Evolutionary conservation across 2,329 filamentous ascomycete genomes (phyloP).

Genomic region (Chaetomium sp.): DNA sequence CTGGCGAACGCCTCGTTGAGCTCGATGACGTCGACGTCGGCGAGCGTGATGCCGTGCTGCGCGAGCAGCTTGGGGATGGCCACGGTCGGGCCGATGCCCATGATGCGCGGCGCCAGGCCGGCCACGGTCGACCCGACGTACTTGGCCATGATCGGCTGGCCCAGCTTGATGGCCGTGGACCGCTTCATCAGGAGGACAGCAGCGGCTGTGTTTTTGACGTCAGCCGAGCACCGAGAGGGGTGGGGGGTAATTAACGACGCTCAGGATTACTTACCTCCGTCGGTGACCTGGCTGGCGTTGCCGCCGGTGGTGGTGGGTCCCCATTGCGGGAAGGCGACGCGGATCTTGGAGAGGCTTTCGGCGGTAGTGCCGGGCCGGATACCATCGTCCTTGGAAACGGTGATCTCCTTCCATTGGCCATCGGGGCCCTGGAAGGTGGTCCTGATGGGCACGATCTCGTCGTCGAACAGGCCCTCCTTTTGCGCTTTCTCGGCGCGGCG

Average conservation of each 20-base stretch:
- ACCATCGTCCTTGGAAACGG: slow-evolving; percentile 83
- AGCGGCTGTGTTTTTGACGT: slow-evolving; percentile 55
- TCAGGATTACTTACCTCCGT: slow-evolving; percentile 61
- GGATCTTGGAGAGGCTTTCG: slow-evolving; percentile 80
- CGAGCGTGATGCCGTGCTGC: slow-evolving; percentile 74
- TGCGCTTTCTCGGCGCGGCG: slow-evolving; percentile 85
- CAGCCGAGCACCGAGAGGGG: not conserved
- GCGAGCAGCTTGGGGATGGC: slow-evolving; percentile 80
- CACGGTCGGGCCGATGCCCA: slow-evolving; percentile 85
- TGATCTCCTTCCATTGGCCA: slow-evolving; percentile 75
- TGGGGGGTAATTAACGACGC: not conserved
- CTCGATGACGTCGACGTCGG: slow-evolving; percentile 88
- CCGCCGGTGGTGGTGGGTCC: slow-evolving; percentile 86
- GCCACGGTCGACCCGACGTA: slow-evolving; percentile 90
- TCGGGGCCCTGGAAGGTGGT: slow-evolving; percentile 83
- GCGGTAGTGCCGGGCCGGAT: slow-evolving; percentile 87
- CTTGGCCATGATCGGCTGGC: slow-evolving; percentile 91
- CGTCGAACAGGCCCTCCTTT: slow-evolving; percentile 86
- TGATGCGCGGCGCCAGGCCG: slow-evolving; percentile 88
- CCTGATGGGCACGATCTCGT: slow-evolving; percentile 89
- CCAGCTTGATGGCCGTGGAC: slow-evolving; percentile 80
- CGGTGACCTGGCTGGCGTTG: slow-evolving; percentile 93
- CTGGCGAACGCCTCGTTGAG: slow-evolving; percentile 97
- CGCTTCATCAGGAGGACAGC: slow-evolving; percentile 93
- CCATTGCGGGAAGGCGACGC: slow-evolving; percentile 86